Percentiles rank a stretch among this genome's conserved stretches.
phyloP scores from a whole-genome alignment of 2,329 filamentous ascomycete genomes.

The Xylariaceae sp. region DNA sequence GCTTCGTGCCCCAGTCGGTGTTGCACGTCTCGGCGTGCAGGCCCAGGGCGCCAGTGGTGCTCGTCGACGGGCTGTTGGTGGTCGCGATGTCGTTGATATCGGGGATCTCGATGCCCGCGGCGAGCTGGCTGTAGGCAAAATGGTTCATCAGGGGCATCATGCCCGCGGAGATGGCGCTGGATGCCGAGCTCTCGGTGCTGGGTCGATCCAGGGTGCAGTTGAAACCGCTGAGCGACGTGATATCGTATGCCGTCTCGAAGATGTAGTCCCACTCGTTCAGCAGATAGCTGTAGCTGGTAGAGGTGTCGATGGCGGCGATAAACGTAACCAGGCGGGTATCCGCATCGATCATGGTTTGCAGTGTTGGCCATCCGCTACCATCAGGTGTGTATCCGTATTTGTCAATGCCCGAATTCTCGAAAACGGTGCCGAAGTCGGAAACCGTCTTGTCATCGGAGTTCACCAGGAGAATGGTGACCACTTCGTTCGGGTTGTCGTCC shows the following conservation, averaged over 20 bases:
- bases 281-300: slow-evolving; percentile 52
- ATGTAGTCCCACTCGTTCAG: slow-evolving; percentile 60
- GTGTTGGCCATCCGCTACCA: slow-evolving; percentile 59
- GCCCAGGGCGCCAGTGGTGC: slow-evolving; percentile 48
- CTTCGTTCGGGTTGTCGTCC: slow-evolving; percentile 65
- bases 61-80: slow-evolving; percentile 61
- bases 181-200: slow-evolving; percentile 39
- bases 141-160: slow-evolving; percentile 75
- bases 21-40: slow-evolving; percentile 50
- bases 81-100: slow-evolving; percentile 54
- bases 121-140: slow-evolving; percentile 61
- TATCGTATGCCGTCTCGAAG: slow-evolving; percentile 70
- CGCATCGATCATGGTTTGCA: slow-evolving; percentile 59
- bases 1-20: slow-evolving; percentile 54
- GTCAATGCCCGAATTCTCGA: slow-evolving; percentile 51
- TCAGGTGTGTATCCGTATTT: slow-evolving; percentile 52
- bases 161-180: slow-evolving; percentile 51
- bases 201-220: slow-evolving; percentile 70
- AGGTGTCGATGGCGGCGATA: slow-evolving; percentile 51
- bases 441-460: slow-evolving; percentile 55
- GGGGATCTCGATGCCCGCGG: slow-evolving; percentile 55
- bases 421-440: slow-evolving; percentile 50
- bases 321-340: slow-evolving; percentile 66
- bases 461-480: slow-evolving; percentile 67
- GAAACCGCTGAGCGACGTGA: slow-evolving; percentile 59